Percentiles rank a stretch among this genome's conserved stretches.
phyloP scores from a whole-genome alignment of 1,139 yeast species.

The Sugiyamaella xylanicola region DNA sequence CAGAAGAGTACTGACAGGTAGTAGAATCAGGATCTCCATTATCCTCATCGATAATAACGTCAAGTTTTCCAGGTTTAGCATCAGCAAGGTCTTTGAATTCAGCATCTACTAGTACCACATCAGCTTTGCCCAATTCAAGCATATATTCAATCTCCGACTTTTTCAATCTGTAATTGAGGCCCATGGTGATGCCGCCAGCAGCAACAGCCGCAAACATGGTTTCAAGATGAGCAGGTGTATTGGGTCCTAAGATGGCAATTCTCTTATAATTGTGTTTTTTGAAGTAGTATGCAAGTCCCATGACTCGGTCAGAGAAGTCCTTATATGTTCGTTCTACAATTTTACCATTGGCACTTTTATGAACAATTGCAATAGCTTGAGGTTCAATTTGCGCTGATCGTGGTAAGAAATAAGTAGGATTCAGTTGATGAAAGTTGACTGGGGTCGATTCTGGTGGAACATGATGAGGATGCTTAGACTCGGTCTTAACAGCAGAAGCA shows the following conservation, averaged over 20 bases:
- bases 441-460: slow-evolving; percentile 16
- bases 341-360: slow-evolving; percentile 35
- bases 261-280: slow-evolving; percentile 35
- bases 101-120: slow-evolving; percentile 41
- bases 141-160: slow-evolving; percentile 41
- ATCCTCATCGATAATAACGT: slow-evolving; percentile 40
- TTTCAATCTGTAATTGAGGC: slow-evolving; percentile 43
- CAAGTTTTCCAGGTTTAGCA: slow-evolving; percentile 20
- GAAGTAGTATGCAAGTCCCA: slow-evolving; percentile 40
- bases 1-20: slow-evolving; percentile 34
- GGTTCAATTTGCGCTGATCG: slow-evolving; percentile 45
- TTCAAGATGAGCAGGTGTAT: slow-evolving; percentile 46
- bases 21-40: slow-evolving; percentile 29
- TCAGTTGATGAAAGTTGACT: slow-evolving; percentile 38
- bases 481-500: neutral
- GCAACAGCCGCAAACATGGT: slow-evolving; percentile 43
- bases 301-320: slow-evolving; percentile 39
- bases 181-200: slow-evolving; percentile 42
- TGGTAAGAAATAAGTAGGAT: slow-evolving; percentile 44
- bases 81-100: slow-evolving; percentile 40
- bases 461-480: neutral
- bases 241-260: slow-evolving; percentile 43
- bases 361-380: slow-evolving; percentile 41
- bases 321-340: slow-evolving; percentile 37
- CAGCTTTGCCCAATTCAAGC: slow-evolving; percentile 41